Conservation (phyloP, 2,329 filamentous ascomycete species). For the Xylaria sp. region DNA sequence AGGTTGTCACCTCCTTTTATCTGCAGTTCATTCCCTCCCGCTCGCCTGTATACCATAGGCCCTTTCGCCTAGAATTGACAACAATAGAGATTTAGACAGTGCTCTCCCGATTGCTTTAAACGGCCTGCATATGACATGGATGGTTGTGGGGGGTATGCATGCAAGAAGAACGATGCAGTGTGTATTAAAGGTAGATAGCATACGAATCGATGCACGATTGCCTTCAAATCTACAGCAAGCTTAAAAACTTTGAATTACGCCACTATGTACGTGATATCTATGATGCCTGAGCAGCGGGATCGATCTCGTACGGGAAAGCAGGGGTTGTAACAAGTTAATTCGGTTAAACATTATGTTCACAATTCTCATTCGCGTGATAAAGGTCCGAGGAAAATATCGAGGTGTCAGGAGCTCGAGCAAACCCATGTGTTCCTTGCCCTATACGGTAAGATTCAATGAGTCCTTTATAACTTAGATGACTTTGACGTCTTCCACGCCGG, state of each 20-base stretch:
- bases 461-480: constrained; percentile 54
- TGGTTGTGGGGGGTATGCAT: no score
- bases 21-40: neutral
- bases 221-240: neutral
- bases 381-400: no score
- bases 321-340: neutral
- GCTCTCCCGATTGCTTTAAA: neutral
- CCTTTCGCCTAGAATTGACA: neutral
- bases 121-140: no score
- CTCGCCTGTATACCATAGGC: neutral
- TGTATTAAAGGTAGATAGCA: no score
- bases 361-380: neutral
- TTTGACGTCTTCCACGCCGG: constrained; percentile 56
- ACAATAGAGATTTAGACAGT: neutral
- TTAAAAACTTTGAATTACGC: neutral
- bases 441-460: neutral
- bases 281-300: neutral
- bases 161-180: no score
- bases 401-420: neutral
- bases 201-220: neutral
- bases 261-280: neutral
- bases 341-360: neutral
- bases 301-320: no score
- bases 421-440: neutral
- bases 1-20: no score